Percentiles rank a stretch among this genome's conserved stretches.
Conservation (phyloP, 176 grass and related monocot species). For the Tillandsia fasciculata region DNA sequence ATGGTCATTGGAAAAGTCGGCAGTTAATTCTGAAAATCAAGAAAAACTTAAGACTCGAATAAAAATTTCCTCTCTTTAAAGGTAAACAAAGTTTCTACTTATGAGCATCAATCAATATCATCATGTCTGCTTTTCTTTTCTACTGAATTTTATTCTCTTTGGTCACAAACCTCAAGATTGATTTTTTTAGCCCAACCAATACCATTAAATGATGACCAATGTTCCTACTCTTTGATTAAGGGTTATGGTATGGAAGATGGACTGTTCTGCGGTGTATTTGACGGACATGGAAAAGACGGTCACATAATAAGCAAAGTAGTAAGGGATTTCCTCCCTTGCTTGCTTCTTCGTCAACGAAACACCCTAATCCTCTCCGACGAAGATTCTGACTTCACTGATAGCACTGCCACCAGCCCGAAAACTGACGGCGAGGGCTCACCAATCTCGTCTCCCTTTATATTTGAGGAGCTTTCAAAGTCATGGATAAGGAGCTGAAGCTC, state of each 20-base stretch:
- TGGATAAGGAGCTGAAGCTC: conserved; percentile 62
- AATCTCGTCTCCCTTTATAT: not conserved
- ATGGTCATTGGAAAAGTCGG: too few species aligned
- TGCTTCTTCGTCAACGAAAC: conserved; percentile 68
- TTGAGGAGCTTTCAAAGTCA: conserved; percentile 45
- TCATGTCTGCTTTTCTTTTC: too few species aligned
- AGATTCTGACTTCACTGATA: conserved; percentile 25
- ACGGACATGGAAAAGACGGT: conserved; percentile 82
- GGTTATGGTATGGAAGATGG: conserved; percentile 59
- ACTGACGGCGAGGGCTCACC: conserved; percentile 1
- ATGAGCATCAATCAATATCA: too few species aligned
- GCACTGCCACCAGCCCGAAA: conserved; percentile 9
- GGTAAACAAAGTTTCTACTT: too few species aligned
- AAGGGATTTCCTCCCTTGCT: conserved; percentile 53
- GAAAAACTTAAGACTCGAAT: too few species aligned
- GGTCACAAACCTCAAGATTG: too few species aligned
- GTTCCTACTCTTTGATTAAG: conserved; percentile 23
- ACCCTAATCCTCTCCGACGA: conserved; percentile 38
- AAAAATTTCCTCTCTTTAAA: too few species aligned
- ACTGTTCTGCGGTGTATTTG: conserved; percentile 79
- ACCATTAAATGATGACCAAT: too few species aligned
- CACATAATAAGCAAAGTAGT: conserved; percentile 74
- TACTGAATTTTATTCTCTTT: too few species aligned
- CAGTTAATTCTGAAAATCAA: too few species aligned
- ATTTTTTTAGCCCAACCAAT: too few species aligned